phyloP scores from a whole-genome alignment of 441 rosid genomes.

The Erodium moschatum region DNA sequence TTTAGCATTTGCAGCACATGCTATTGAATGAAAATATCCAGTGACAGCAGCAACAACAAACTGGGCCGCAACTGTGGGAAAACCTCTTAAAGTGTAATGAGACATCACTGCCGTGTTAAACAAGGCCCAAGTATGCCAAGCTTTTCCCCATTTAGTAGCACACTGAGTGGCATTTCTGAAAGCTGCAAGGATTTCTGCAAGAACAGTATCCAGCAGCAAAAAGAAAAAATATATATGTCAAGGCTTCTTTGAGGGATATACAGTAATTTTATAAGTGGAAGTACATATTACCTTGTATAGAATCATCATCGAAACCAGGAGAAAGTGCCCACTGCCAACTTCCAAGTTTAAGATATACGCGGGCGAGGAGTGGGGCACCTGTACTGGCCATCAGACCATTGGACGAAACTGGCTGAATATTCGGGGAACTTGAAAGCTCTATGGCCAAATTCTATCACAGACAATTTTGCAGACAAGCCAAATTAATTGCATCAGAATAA shows the following conservation, averaged over 20 bases:
- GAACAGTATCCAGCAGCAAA: constrained; percentile 3
- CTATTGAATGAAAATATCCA: constrained; percentile 96
- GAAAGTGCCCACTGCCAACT: constrained; percentile 88
- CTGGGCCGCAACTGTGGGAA: constrained; percentile 54
- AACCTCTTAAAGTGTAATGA: constrained; percentile 68
- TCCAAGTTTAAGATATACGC: constrained; percentile 83
- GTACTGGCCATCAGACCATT: constrained; percentile 42
- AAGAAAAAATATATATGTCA: neutral
- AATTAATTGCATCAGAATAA: constrained; percentile 1
- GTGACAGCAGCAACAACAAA: constrained; percentile 91
- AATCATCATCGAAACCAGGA: constrained; percentile 84
- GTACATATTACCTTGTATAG: constrained; percentile 60
- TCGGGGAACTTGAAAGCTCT: constrained; percentile 61
- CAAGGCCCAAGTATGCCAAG: constrained; percentile 99
- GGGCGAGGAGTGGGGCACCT: constrained; percentile 70
- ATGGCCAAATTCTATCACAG: constrained; percentile 55
- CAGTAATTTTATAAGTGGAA: neutral
- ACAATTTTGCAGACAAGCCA: constrained; percentile 22
- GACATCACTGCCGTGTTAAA: constrained; percentile 99
- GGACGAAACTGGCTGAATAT: constrained; percentile 44
- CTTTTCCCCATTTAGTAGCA: constrained; percentile 88
- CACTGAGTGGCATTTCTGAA: constrained; percentile 72
- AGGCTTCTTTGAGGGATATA: constrained; percentile 7
- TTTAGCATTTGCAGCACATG: constrained; percentile 89
- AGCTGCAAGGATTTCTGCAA: constrained; percentile 69